Base-by-base conservation (phyloP, 2,329 filamentous ascomycete species). In the Colletotrichum sublineola region DNA sequence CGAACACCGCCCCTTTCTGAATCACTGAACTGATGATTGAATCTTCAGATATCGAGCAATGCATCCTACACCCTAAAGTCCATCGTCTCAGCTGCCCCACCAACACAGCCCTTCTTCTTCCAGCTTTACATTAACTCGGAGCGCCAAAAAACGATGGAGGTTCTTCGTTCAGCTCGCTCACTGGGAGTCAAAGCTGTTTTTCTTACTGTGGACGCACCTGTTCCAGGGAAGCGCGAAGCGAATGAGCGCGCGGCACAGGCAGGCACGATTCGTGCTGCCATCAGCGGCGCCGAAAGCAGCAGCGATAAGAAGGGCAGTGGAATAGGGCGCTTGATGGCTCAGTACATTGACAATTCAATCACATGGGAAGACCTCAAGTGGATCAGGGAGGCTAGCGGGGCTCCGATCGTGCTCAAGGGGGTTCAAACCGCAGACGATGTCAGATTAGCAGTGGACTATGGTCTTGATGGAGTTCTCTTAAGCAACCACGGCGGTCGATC, bases 401-500 rank as follows among this genome's bases (percentile, higher is more conserved):
- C 86, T 88, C 82, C 90, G 77, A 74, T 94, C 83, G 82, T 91
- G 74, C 57, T 94, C 29, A 94, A 94, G 79, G 92, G 92, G 0
- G 88, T 94, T 15, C 91, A 94, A 80, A 89, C 87, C 11, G 87
- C 88, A 0, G 83, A 84, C 36, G 92, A 94, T 78, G 92, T 91
- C 9, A 82, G 85, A 61, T 84, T 83, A 75, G 90, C 89, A 1
- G 85, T 91, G 38, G 85, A 92, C 64, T 77, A 85, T 14, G 91
- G 90, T 0, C 87, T 89, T 4, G 88, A 94, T 74, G 92, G 89
- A 0, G 92, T 94, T 58, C 86, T 94, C 1, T 82, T 94, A 2
- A 89, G 86, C 20, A 94, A 94, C 75, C 92, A 94, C 77, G 92
- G 92, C 0, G 92, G 92, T 0, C 80, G 92, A 48, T 85, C 81